A percentile compares a stretch with the other conserved stretches of the same genome.
Evolutionary conservation across 345 rosid species (phyloP).

Genomic region (Populus deltoides): DNA sequence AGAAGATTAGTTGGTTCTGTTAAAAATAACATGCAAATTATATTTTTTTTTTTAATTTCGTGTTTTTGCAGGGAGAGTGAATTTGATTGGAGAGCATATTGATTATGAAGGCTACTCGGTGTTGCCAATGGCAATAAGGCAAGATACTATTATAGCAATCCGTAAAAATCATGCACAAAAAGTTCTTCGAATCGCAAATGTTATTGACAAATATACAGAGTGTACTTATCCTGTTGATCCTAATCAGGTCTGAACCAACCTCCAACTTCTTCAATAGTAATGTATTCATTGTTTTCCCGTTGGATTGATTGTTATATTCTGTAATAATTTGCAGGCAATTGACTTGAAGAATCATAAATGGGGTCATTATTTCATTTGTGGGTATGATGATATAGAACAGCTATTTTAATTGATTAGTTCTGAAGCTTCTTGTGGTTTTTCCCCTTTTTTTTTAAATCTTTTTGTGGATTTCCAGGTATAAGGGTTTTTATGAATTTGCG

Average conservation of each 20-base stretch:
- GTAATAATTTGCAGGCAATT: constrained; percentile 51
- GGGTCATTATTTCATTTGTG: constrained; percentile 96
- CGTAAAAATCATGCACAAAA: constrained; percentile 50
- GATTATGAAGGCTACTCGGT: constrained; percentile 98
- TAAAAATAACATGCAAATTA: background rate
- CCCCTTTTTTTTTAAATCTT: background rate
- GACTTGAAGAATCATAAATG: constrained; percentile 88
- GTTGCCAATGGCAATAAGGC: constrained; percentile 97
- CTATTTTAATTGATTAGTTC: background rate
- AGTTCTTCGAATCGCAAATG: constrained; percentile 68
- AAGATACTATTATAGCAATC: constrained; percentile 81
- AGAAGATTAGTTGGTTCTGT: background rate
- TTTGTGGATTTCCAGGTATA: constrained; percentile 51
- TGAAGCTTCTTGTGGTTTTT: background rate
- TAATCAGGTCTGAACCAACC: constrained; percentile 45
- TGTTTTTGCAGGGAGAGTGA: constrained; percentile 71
- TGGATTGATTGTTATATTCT: background rate
- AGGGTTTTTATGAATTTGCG: constrained; percentile 75
- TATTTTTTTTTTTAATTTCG: background rate
- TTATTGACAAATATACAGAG: constrained; percentile 58
- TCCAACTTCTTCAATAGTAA: background rate
- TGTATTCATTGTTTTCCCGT: background rate
- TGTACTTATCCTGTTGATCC: constrained; percentile 87
- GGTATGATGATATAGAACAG: constrained; percentile 54
- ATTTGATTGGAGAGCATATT: constrained; percentile 95